Conservation (phyloP, 352 stramenopile species). For the Phytopythium cucurbitacearum region DNA sequence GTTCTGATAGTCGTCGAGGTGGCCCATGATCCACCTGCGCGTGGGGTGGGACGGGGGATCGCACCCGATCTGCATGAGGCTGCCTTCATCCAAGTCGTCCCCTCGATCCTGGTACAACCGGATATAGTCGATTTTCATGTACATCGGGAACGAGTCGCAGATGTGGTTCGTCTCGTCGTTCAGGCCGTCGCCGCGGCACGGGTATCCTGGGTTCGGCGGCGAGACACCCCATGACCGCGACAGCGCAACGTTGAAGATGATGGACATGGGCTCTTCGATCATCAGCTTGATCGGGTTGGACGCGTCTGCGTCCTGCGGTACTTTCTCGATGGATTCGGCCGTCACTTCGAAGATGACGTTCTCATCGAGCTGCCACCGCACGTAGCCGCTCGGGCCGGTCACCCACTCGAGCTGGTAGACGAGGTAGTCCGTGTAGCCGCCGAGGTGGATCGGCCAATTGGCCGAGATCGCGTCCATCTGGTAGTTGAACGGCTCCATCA, state of each 20-base stretch:
- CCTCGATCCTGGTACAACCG: constrained; percentile 79
- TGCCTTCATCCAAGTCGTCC: constrained; percentile 17
- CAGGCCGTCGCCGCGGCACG: constrained; percentile 20
- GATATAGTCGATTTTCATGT: constrained; percentile 84
- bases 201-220: constrained; percentile 16
- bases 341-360: constrained; percentile 79
- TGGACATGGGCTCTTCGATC: constrained; percentile 88
- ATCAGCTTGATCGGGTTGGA: constrained; percentile 79
- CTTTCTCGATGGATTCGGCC: constrained; percentile 30
- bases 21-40: constrained; percentile 33
- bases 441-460: constrained; percentile 72
- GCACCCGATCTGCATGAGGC: constrained; percentile 35
- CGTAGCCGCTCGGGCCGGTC: constrained; percentile 32
- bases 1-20: constrained; percentile 42
- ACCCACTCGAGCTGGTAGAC: constrained; percentile 40
- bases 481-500: constrained; percentile 46
- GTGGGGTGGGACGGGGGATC: constrained; percentile 35
- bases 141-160: constrained; percentile 48
- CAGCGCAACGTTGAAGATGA: constrained; percentile 93
- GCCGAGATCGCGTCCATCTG: constrained; percentile 50
- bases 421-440: constrained; percentile 69
- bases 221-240: constrained; percentile 61
- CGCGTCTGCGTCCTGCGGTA: constrained; percentile 25
- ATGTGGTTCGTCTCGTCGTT: constrained; percentile 44
- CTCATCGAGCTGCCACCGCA: constrained; percentile 59